Evolutionary conservation across 805 yeast genomes (phyloP).

Genomic region (Nakazawaea laoshanensis): DNA sequence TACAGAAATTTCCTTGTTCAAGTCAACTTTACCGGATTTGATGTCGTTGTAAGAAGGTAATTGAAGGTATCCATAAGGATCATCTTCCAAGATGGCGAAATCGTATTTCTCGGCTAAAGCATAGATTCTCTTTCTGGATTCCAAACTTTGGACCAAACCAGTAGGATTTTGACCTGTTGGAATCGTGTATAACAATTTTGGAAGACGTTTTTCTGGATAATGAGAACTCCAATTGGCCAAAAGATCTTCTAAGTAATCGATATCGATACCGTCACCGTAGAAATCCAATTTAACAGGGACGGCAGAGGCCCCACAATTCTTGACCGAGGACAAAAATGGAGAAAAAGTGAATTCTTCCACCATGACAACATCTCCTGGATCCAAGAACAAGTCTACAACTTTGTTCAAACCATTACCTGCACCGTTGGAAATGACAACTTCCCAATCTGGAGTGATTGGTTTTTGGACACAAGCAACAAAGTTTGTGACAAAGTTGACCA

Average conservation of each 20-base stretch:
- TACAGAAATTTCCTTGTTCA: conserved; percentile 25
- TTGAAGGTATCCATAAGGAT: conserved; percentile 58
- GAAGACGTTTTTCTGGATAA: conserved; percentile 37
- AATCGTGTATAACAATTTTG: conserved; percentile 55
- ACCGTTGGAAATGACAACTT: conserved; percentile 39
- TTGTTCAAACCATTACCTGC: conserved; percentile 59
- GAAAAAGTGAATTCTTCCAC: conserved; percentile 63
- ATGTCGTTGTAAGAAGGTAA: conserved; percentile 34
- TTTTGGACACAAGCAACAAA: conserved; percentile 32
- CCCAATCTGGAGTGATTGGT: conserved; percentile 44
- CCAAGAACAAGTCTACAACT: conserved; percentile 42
- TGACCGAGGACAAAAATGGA: conserved; percentile 41
- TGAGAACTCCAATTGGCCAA: conserved; percentile 47
- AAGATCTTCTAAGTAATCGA: conserved; percentile 35
- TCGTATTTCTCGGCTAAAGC: conserved; percentile 47
- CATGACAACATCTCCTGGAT: conserved; percentile 49
- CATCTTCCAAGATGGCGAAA: conserved; percentile 58
- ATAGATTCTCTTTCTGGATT: conserved; percentile 40
- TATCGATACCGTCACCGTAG: conserved; percentile 38
- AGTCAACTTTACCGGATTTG: conserved; percentile 32
- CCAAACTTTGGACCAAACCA: conserved; percentile 45
- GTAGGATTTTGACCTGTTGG: conserved; percentile 72
- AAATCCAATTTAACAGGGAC: conserved; percentile 38
- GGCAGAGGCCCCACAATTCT: conserved; percentile 42
- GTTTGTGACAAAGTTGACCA: conserved; percentile 30